Percentiles rank a stretch among this genome's conserved stretches.
Evolutionary conservation across 2,329 filamentous ascomycete genomes (phyloP).

Genomic region (Lojkania enalia): DNA sequence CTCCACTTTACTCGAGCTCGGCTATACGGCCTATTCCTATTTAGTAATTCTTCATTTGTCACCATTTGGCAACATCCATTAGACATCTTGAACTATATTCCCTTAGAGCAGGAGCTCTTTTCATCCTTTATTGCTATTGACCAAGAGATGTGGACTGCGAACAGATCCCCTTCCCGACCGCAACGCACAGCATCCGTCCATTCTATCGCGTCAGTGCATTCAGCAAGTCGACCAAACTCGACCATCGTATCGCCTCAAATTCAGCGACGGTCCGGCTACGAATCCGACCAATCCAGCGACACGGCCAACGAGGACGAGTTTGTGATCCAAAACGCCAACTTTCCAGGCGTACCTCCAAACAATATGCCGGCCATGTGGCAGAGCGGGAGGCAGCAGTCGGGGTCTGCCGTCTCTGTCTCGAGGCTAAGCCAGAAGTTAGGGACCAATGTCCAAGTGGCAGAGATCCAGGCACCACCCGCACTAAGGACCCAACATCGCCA

Average conservation of each 20-base stretch:
- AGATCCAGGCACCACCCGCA: conserved; percentile 14
- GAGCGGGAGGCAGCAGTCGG: conserved; percentile 21
- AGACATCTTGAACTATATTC: not conserved
- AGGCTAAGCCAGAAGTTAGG: conserved; percentile 32
- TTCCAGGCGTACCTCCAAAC: conserved; percentile 18
- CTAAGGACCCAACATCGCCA: conserved; percentile 19
- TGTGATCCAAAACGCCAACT: conserved; percentile 11
- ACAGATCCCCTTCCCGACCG: conserved; percentile 27
- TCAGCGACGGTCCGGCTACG: conserved; percentile 31
- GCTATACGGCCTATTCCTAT: conserved; percentile 3
- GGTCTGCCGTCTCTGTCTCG: conserved; percentile 24
- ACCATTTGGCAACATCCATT: not conserved
- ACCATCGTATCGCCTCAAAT: conserved; percentile 31
- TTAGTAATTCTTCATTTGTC: not conserved
- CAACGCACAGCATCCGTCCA: conserved; percentile 36
- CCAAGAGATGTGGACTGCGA: conserved; percentile 40
- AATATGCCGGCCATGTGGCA: conserved; percentile 36
- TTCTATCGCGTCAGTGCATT: conserved; percentile 36
- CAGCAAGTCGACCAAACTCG: conserved; percentile 27
- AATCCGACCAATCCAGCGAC: conserved; percentile 39
- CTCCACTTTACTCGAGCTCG: conserved; percentile 9
- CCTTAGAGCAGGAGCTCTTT: conserved; percentile 7
- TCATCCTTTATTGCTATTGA: conserved; percentile 9
- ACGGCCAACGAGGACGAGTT: conserved; percentile 32
- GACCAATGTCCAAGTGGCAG: conserved; percentile 12